These are phyloP conservation scores for Sextonia rubra DNA, from an alignment of 164 flowering plant genomes.

Conservation along the genomic window DNA sequence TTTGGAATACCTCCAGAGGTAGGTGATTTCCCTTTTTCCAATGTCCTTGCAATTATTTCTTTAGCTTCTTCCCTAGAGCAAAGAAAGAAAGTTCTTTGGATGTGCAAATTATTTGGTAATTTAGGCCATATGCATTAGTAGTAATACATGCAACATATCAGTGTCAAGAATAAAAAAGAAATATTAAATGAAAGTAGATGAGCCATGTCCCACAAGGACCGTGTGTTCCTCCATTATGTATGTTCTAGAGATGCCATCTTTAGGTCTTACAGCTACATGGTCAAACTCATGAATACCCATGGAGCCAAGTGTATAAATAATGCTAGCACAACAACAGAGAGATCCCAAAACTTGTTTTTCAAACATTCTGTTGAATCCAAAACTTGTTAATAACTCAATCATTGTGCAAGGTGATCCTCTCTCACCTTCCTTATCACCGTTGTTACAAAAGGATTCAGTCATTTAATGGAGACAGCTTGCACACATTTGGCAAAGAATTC, in stretches of 20 bases:
- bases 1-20: constrained; percentile 33
- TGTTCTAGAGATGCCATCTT: neutral
- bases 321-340: no score
- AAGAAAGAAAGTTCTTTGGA: neutral
- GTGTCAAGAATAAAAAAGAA: neutral
- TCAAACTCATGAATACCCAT: no score
- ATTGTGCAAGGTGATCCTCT: no score
- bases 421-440: no score
- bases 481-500: no score
- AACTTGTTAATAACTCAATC: no score
- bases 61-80: constrained; percentile 63
- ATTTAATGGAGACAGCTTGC: no score
- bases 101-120: neutral
- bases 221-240: neutral
- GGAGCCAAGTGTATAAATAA: no score
- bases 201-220: neutral
- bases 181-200: neutral
- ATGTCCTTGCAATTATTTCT: constrained; percentile 32
- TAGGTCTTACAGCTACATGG: neutral
- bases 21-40: constrained; percentile 13
- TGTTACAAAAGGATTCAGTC: no score
- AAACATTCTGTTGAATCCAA: no score
- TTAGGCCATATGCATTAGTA: neutral
- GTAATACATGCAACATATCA: neutral
- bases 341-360: no score